Evolutionary conservation across 495 filamentous ascomycete genomes (phyloP).

Genomic region (Polyplosphaeria fusca): DNA sequence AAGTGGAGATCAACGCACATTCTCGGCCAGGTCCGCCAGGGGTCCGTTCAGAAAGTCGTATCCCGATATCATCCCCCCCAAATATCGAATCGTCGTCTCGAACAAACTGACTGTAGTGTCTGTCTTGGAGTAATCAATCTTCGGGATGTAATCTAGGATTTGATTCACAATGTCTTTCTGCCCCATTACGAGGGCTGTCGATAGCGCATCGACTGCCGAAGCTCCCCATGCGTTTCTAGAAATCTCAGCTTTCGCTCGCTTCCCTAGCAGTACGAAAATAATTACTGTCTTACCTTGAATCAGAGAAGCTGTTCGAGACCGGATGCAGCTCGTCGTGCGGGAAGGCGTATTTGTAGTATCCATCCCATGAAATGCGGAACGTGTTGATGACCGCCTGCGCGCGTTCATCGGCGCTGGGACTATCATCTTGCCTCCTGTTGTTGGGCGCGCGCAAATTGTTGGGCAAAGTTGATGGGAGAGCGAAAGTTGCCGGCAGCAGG

Average conservation of each 20-base stretch:
- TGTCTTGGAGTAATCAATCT: conserved; percentile 66
- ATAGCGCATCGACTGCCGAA: conserved; percentile 76
- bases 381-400: conserved; percentile 68
- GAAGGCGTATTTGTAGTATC: conserved; percentile 76
- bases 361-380: conserved; percentile 75
- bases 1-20: conserved; percentile 31
- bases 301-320: conserved; percentile 58
- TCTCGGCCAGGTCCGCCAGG: conserved; percentile 48
- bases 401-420: conserved; percentile 36
- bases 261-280: background rate
- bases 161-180: conserved; percentile 62
- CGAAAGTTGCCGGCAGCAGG: background rate
- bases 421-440: background rate
- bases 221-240: conserved; percentile 79
- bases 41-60: conserved; percentile 79
- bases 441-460: background rate
- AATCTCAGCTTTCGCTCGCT: background rate
- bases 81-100: conserved; percentile 86
- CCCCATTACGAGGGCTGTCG: conserved; percentile 76
- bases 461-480: background rate
- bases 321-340: conserved; percentile 75
- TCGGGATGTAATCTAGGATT: conserved; percentile 66
- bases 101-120: conserved; percentile 66
- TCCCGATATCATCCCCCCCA: conserved; percentile 74
- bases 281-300: conserved; percentile 60